phyloP scores from a whole-genome alignment of 208 protist species.

The Trypanosoma caninum region DNA sequence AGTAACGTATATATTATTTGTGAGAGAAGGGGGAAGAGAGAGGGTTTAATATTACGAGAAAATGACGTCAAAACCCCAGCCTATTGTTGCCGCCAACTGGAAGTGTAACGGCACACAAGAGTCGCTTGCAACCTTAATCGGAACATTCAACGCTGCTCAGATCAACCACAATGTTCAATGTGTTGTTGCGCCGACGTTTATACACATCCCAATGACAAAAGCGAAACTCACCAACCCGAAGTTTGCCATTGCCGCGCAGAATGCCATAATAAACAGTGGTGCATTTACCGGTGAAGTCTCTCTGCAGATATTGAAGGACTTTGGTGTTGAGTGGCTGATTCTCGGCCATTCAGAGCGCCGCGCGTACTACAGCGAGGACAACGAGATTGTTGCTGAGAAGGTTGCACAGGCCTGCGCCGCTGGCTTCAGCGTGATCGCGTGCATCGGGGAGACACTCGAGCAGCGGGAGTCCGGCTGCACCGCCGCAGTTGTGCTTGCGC shows the following conservation, averaged over 20 bases:
- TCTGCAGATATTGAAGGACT: constrained; percentile 92
- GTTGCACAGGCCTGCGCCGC: constrained; percentile 59
- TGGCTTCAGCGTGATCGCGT: constrained; percentile 95
- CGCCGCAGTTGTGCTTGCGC: constrained; percentile 83
- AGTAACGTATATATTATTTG: not conserved
- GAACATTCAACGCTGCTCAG: constrained; percentile 58
- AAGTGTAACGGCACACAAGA: constrained; percentile 91
- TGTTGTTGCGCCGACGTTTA: constrained; percentile 79
- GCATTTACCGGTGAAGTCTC: constrained; percentile 90
- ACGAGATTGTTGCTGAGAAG: constrained; percentile 94
- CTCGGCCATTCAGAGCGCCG: constrained; percentile 98
- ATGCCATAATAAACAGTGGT: constrained; percentile 82
- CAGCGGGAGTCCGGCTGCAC: constrained; percentile 92
- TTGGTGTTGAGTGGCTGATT: constrained; percentile 93
- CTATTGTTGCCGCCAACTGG: constrained; percentile 94
- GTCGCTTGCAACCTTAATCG: constrained; percentile 73
- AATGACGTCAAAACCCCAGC: constrained; percentile 79
- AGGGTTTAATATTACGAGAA: not conserved
- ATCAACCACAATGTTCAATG: constrained; percentile 84
- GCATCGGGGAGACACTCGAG: constrained; percentile 96
- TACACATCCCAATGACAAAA: constrained; percentile 81
- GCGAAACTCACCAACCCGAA: constrained; percentile 56
- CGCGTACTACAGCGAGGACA: constrained; percentile 92
- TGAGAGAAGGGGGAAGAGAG: constrained; percentile 18
- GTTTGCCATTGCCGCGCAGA: constrained; percentile 82